Evolutionary conservation across 768 basidiomycete species (phyloP), one percentile per base, ranked within the genome.

Genomic region (Rubroboletus satanas): DNA sequence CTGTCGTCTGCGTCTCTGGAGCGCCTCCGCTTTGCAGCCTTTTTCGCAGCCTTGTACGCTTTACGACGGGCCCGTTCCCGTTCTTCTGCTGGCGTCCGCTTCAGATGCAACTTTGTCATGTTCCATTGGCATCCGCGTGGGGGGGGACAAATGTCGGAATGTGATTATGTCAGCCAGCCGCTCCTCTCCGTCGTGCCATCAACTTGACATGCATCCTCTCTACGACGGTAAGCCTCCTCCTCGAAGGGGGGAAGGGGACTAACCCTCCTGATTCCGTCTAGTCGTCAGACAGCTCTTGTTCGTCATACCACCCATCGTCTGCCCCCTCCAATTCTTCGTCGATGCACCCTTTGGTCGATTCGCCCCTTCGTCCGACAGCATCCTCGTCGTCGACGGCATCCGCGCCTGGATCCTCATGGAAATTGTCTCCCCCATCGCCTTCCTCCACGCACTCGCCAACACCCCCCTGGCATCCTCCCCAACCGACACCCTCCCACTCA

Each of bases 321-420:
- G 63, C 31, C 81, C 80, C 0, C 23, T 75, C 0, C 59, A 69
- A 10, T 76, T 87, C 58, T 36, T 83, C 48, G 65, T 90, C 48
- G 76, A 93, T 65, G 92, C 90, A 0, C 89, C 89, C 0, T 92
- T 92, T 67, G 93, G 93, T 10, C 80, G 88, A 0, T 93, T 93
- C 66, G 69, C 83, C 0, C 81, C 79, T 0, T 68, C 57, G 39
- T 59, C 54, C 55, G 58, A 80, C 29, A 79, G 76, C 59, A 58
- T 78, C 52, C 71, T 85, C 57, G 69, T 83, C 11, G 60, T 88
- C 7, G 80, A 91, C 58, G 88, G 85, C 23, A 71, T 77, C 55
- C 73, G 65, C 55, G 59, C 87, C n/a, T 92, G 89, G 89, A 89
- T 90, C 14, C 9, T 79, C 52, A 90, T 91, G 90, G 89, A 91